Conservation (phyloP, 2,329 filamentous ascomycete genomes). For the Microcera coccophila region DNA sequence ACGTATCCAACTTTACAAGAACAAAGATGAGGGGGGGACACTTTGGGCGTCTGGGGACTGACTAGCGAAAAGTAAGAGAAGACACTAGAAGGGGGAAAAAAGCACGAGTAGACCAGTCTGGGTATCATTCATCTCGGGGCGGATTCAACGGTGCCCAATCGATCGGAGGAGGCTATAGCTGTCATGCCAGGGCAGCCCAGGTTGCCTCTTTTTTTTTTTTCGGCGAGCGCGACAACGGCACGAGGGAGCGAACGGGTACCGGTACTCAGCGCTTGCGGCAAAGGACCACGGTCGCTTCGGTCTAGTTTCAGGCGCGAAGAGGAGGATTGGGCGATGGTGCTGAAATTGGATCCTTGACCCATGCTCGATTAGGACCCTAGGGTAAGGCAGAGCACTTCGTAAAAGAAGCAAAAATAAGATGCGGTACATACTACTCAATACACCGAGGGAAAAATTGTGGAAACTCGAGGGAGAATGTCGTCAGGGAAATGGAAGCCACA, state of each 20-base stretch:
- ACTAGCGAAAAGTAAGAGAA: neutral
- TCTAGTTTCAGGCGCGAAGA: conserved; percentile 8
- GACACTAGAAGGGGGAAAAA: neutral
- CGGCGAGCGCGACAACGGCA: conserved; percentile 24
- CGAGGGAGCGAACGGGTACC: conserved; percentile 15
- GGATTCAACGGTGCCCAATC: conserved; percentile 20
- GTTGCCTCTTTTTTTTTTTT: conserved; percentile 18
- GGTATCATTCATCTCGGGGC: neutral
- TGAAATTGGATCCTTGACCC: conserved; percentile 19
- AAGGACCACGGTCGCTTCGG: conserved; percentile 11
- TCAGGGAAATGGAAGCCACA: conserved; percentile 11
- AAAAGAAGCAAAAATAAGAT: conserved; percentile 4
- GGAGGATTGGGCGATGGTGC: conserved; percentile 16
- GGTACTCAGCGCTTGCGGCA: conserved; percentile 12
- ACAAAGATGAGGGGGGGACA: too few species aligned
- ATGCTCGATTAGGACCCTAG: conserved; percentile 10
- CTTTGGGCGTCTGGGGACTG: too few species aligned
- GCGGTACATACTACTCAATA: conserved; percentile 1
- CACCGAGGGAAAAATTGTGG: conserved; percentile 12
- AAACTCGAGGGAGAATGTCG: conserved; percentile 8
- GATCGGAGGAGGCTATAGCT: conserved; percentile 17
- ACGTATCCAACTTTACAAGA: neutral
- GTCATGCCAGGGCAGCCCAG: conserved; percentile 6
- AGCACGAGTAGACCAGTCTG: neutral
- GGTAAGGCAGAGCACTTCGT: conserved; percentile 1